Evolutionary conservation across 2,329 filamentous ascomycete species (phyloP), one percentile per base, ranked within the genome.

Genomic region (Ceratocystis ficicola): DNA sequence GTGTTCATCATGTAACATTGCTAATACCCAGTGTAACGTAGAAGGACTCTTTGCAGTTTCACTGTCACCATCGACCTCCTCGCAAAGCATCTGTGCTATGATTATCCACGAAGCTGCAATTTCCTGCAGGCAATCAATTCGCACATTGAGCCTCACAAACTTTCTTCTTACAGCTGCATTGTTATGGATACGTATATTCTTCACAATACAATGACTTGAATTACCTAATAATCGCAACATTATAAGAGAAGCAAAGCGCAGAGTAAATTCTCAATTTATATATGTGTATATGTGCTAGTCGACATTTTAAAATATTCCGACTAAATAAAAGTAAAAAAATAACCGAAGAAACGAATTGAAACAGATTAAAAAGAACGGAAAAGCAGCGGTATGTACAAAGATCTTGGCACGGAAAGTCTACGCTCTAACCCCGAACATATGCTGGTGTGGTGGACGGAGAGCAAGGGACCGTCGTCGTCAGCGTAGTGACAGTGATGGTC

Each of bases 251-350:
- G 28, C 17, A 32, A 59, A 2, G 8, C 20, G 8, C 10, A 28
- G 4, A 22, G 28, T 59, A 10, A 36, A 30, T 36, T 32, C 32
- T 17, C 25, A 59, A 32, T 8, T n/a, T 59, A 2, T 36, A n/a
- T 59, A 36, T 57, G 32, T 57, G 25, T 32, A n/a, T 57, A 57
- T 59, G 32, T 59, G 25, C 25, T 59, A 59, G 52, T 32, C 52
- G 28, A 59, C 5, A 4, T 5, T 15, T 59, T 17, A 2, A n/a
- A 36, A 36, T 36, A 20, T 59, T 17, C 7, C 12, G 28, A 59
- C 52, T 59, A 59, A 59, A 25, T 30, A 36, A 32, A 12, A 8
- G 28, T 32, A 7, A 59, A 36, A 36, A 12, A 25, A 36, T 59
- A 59, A 8, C 25, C 17, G 15, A 5, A 59, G 52, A 32, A 32